These are phyloP conservation scores for Voacanga thouarsii DNA, from an alignment of 257 asterid genomes.

Conservation along the genomic window DNA sequence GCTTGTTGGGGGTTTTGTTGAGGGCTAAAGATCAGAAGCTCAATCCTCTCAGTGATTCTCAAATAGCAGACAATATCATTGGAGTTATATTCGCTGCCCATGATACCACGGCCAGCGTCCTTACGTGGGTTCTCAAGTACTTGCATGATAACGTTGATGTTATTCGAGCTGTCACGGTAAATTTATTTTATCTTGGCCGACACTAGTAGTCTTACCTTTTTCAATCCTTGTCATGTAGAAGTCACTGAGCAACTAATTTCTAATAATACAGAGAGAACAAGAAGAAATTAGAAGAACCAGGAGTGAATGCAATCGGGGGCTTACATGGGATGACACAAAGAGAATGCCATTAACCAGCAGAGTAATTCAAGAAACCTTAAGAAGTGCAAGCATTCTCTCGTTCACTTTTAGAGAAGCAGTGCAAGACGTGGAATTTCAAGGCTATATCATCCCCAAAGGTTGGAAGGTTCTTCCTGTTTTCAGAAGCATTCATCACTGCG, in stretches of 20 bases:
- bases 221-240: neutral
- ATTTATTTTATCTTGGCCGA: too few species aligned
- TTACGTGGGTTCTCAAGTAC: slow-evolving; percentile 72
- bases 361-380: slow-evolving; percentile 72
- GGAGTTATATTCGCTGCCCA: slow-evolving; percentile 79
- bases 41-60: slow-evolving; percentile 43
- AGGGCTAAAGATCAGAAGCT: slow-evolving; percentile 30
- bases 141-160: slow-evolving; percentile 48
- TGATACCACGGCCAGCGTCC: slow-evolving; percentile 66
- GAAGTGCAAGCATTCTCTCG: slow-evolving; percentile 63
- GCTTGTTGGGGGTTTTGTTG: slow-evolving; percentile 47
- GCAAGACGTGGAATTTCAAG: slow-evolving; percentile 59
- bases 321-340: slow-evolving; percentile 66
- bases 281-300: slow-evolving; percentile 35
- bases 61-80: slow-evolving; percentile 64
- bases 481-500: slow-evolving; percentile 58
- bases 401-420: slow-evolving; percentile 80
- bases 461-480: slow-evolving; percentile 84
- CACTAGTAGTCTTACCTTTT: neutral
- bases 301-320: slow-evolving; percentile 35
- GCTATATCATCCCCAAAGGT: slow-evolving; percentile 68
- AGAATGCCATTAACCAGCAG: slow-evolving; percentile 49
- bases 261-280: slow-evolving; percentile 50
- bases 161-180: slow-evolving; percentile 45
- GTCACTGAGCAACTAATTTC: too few species aligned